phyloP scores from a whole-genome alignment of 768 basidiomycete species.

The Boletus rubropictus region DNA sequence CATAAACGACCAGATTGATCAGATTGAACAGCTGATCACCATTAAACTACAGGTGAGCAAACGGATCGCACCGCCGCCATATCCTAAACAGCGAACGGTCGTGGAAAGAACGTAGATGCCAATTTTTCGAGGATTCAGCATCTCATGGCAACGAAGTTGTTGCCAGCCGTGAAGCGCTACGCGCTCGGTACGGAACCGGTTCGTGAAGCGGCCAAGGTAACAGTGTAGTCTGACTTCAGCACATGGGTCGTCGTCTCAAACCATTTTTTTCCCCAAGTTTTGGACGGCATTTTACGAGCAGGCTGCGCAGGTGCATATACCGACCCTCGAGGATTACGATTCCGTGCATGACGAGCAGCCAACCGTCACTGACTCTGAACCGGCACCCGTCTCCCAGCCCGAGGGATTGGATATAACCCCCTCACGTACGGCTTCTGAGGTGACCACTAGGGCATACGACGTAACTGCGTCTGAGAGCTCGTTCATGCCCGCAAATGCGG shows the following conservation, averaged over 20 bases:
- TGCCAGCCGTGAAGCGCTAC: slow-evolving; percentile 89
- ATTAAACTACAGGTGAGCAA: slow-evolving; percentile 73
- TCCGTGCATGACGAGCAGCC: slow-evolving; percentile 45
- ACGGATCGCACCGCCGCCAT: neutral
- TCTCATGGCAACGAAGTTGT: slow-evolving; percentile 67
- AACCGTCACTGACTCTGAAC: slow-evolving; percentile 16
- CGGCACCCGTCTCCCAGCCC: slow-evolving; percentile 6
- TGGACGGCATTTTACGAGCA: slow-evolving; percentile 97
- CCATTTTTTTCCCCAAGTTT: slow-evolving; percentile 51
- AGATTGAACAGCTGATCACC: slow-evolving; percentile 93
- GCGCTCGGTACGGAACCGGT: slow-evolving; percentile 83
- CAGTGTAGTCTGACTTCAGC: slow-evolving; percentile 17
- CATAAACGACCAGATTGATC: slow-evolving; percentile 79
- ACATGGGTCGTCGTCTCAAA: neutral
- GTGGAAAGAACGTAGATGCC: slow-evolving; percentile 75
- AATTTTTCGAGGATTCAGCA: slow-evolving; percentile 90
- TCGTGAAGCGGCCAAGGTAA: slow-evolving; percentile 82
- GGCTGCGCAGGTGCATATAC: slow-evolving; percentile 82
- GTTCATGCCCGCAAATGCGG: slow-evolving; percentile 67
- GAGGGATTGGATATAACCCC: slow-evolving; percentile 7
- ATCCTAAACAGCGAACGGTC: slow-evolving; percentile 12
- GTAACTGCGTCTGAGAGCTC: slow-evolving; percentile 58
- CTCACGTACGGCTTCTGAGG: slow-evolving; percentile 10
- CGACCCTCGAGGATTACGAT: slow-evolving; percentile 65
- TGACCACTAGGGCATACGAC: slow-evolving; percentile 23